Evolutionary conservation across 495 filamentous ascomycete genomes (phyloP).

Genomic region (Talaromyces liani): DNA sequence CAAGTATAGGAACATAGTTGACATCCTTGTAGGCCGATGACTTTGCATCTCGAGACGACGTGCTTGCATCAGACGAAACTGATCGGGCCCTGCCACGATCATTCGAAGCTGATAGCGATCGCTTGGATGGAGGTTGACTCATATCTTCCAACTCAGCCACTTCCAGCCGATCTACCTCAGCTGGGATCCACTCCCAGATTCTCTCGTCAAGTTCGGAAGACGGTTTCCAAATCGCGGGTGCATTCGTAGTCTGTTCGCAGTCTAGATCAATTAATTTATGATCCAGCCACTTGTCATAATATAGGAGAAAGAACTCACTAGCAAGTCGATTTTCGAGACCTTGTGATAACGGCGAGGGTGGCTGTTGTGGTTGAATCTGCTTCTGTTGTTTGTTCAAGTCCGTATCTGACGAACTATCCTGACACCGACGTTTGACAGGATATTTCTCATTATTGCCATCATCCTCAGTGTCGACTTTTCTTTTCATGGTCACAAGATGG

Average conservation of each 20-base stretch:
- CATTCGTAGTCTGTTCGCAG: neutral
- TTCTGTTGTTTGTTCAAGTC: neutral
- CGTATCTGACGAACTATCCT: neutral
- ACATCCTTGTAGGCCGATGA: conserved; percentile 29
- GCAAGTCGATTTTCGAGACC: neutral
- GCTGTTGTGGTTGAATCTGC: neutral
- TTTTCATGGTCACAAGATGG: neutral
- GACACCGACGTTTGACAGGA: neutral
- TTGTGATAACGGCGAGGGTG: neutral
- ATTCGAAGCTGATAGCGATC: neutral
- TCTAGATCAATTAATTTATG: neutral
- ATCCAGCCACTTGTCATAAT: neutral
- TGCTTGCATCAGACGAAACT: neutral
- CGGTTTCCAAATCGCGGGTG: neutral
- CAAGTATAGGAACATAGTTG: conserved; percentile 24
- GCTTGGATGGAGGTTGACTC: conserved; percentile 1
- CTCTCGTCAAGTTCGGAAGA: neutral
- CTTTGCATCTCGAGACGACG: too few species aligned
- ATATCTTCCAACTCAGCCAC: neutral
- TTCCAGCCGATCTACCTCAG: neutral
- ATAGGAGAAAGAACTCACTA: neutral
- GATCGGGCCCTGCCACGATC: neutral
- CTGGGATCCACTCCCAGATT: neutral
- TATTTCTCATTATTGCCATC: neutral
- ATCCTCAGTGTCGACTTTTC: neutral